Base-by-base conservation (phyloP, 805 yeast species). In the Priceomyces melissophilus region DNA sequence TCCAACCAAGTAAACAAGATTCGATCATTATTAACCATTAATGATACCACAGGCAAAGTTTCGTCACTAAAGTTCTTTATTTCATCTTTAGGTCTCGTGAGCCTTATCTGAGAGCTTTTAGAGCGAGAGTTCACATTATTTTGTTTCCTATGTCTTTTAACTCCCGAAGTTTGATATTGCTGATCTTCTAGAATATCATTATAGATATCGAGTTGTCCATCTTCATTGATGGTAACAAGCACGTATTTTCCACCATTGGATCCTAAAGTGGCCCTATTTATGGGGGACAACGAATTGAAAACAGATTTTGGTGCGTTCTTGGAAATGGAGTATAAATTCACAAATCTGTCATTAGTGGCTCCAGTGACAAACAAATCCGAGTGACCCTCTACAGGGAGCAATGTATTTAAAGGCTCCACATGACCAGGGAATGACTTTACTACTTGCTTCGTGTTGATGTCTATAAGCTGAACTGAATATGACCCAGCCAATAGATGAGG, bases 261-360 rank as follows among this genome's bases (percentile, higher is more conserved):
- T 4, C 65, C 70, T 42, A 69, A 61, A 0, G 75, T 57, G 7
- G 84, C 55, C 6, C 65, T 61, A 1, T 57, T 42, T 10, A 87
- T 79, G 37, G 84, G 76, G 11, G 87, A 70, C 46, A 83, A 84
- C 3, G 90, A 72, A 11, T 85, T 89, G 42, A 87, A 75, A 2
- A 89, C 85, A 7, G 71, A 61, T 16, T 65, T 62, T 2, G 82
- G 69, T 3, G 78, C 55, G 23, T 63, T 55, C 35, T 66, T 61
- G 26, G 69, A 62, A 2, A 79, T 41, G 9, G 83, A 75, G 55
- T 84, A 82, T 29, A 85, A 67, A 57, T 87, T 87, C 49, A 89
- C 73, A 58, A 87, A 88, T 50, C 97, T 75, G 60, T 90, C 98
- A 45, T 82, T 82, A 28, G 69, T 68, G 1, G 96, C 95, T 38